Base-by-base conservation (phyloP, 805 yeast species). In the Wickerhamomyces sydowiorum region DNA sequence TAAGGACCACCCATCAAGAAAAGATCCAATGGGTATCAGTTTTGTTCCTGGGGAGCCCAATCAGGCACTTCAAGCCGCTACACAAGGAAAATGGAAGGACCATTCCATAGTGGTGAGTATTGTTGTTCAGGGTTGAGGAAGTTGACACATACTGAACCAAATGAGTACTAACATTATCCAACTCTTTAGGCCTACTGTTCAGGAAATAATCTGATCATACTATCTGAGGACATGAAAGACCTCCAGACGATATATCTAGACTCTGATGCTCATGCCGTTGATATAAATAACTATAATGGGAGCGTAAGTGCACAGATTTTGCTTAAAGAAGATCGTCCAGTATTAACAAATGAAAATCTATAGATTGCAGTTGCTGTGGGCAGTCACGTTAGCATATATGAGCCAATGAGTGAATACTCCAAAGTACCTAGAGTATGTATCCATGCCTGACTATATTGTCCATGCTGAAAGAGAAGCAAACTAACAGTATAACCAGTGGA, bases 41-140 rank as follows among this genome's bases (percentile, higher is more conserved):
- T 81, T 85, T 54, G 76, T 86, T 36, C 96, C 96, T 2, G 97
- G 97, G 2, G 86, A 86, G 56, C 93, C 93, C 17, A 84, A 82
- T 57, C 61, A 67, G 36, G 58, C 75, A 1, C 69, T 67, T 13
- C 75, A 75, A 49, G 66, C 87, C 1, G 73, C 79, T 20, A 67
- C 77, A 32, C 82, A 79, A 45, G 74, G 70, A 7, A 63, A 66
- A 30, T 88, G 96, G 96, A 78, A 77, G 42, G 69, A 70, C 10
- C 78, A 76, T 45, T 74, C 78, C 39, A 61, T 88, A 2, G 63
- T 85, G 27, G 67, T 65, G 45, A 17, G 65, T 49, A 18, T n/a
- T n/a, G n/a, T n/a, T n/a, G n/a, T n/a, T 24, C 43, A 17, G n/a
- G 18, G 10, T 19, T 17, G 27, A 12, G 3, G 17, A 13, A 42